phyloP scores from a whole-genome alignment of 257 asterid genomes.

The Lantana camara region DNA sequence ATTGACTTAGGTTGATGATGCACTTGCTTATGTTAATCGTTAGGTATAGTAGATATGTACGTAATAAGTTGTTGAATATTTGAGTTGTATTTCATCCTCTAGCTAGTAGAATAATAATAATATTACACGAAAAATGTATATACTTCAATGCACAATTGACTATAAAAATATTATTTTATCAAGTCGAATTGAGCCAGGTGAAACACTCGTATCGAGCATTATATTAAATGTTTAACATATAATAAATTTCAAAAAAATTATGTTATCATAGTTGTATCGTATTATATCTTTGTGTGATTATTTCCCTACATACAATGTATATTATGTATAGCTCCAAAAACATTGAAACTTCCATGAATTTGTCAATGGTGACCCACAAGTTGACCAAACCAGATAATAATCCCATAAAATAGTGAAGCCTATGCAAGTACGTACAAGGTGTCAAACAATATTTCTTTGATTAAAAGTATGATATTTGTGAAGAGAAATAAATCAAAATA shows the following conservation, averaged over 20 bases:
- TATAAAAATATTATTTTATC: too few relatives aligned
- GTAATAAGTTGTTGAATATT: constrained; percentile 24
- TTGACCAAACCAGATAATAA: constrained; percentile 40
- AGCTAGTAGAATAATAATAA: constrained; percentile 7
- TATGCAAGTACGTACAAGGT: constrained; percentile 30
- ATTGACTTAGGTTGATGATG: constrained; percentile 35
- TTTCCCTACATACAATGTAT: too few relatives aligned
- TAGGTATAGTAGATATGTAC: constrained; percentile 17
- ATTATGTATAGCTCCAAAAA: neutral
- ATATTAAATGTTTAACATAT: too few relatives aligned
- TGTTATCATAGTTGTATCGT: too few relatives aligned
- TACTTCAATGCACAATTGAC: too few relatives aligned
- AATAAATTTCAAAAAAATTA: too few relatives aligned
- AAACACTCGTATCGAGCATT: too few relatives aligned
- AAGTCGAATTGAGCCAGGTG: too few relatives aligned
- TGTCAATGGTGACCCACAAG: constrained; percentile 31
- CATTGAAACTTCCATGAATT: constrained; percentile 39
- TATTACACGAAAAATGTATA: neutral
- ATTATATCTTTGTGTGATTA: too few relatives aligned
- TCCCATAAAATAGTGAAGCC: constrained; percentile 23
- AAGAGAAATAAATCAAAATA: neutral
- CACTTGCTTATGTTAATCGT: constrained; percentile 21
- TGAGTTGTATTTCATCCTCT: neutral
- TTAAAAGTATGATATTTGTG: constrained; percentile 16
- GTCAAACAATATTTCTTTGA: constrained; percentile 23